Evolutionary conservation across 2,329 filamentous ascomycete species (phyloP).

Genomic region (Aspergillus pseudonomiae): DNA sequence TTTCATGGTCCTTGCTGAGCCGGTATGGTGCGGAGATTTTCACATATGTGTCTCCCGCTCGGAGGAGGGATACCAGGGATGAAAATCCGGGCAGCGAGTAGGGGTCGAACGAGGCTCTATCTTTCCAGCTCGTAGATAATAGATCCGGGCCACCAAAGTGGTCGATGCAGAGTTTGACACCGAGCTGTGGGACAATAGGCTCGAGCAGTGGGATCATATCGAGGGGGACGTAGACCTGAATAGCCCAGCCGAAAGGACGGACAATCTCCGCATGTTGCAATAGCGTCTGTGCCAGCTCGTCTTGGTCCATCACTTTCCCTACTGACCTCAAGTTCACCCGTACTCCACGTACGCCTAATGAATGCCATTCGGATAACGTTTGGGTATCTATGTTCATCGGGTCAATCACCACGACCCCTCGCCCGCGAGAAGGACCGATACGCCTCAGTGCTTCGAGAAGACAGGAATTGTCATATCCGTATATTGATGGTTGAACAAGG

Average conservation of each 20-base stretch:
- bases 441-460: conserved; percentile 56
- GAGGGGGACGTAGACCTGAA: conserved; percentile 62
- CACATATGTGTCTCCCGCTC: conserved; percentile 55
- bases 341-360: conserved; percentile 61
- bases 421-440: conserved; percentile 54
- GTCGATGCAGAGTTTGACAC: conserved; percentile 60
- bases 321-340: conserved; percentile 62
- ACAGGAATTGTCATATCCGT: conserved; percentile 63
- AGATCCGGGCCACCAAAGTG: conserved; percentile 60
- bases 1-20: conserved; percentile 49
- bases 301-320: conserved; percentile 44
- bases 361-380: conserved; percentile 58
- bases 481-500: conserved; percentile 64
- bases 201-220: conserved; percentile 54
- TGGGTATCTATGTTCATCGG: conserved; percentile 42
- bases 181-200: conserved; percentile 51
- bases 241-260: conserved; percentile 56
- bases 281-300: conserved; percentile 49
- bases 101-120: conserved; percentile 36
- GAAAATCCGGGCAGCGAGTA: conserved; percentile 55
- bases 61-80: conserved; percentile 52
- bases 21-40: conserved; percentile 65
- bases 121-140: conserved; percentile 11
- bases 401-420: conserved; percentile 62
- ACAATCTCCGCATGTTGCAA: conserved; percentile 55